phyloP scores from a whole-genome alignment of 1,284 basidiomycete species.

The Polyporus tsugae region DNA sequence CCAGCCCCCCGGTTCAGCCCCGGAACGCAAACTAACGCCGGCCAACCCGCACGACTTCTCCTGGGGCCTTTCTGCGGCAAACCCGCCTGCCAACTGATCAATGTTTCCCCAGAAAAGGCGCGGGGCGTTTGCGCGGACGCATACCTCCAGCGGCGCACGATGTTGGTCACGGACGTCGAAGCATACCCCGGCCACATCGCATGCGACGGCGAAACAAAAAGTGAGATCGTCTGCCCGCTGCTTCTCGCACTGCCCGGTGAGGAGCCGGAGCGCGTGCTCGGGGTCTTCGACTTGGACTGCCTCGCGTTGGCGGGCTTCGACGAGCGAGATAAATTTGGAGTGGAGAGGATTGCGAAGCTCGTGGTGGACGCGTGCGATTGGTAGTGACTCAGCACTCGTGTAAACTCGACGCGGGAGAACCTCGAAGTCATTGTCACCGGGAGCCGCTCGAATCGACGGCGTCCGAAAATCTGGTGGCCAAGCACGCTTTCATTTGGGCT shows the following conservation, averaged over 20 bases:
- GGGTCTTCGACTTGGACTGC: slow-evolving; percentile 89
- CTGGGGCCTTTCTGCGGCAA: slow-evolving; percentile 90
- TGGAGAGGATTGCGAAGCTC: slow-evolving; percentile 74
- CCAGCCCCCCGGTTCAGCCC: slow-evolving; percentile 52
- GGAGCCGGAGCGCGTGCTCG: slow-evolving; percentile 54
- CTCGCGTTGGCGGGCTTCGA: slow-evolving; percentile 76
- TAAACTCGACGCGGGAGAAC: slow-evolving; percentile 3
- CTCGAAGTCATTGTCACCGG: not conserved
- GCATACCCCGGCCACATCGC: slow-evolving; percentile 90
- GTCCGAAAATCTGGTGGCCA: not conserved
- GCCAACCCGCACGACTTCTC: slow-evolving; percentile 51
- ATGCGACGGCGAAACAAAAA: slow-evolving; percentile 87
- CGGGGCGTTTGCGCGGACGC: slow-evolving; percentile 87
- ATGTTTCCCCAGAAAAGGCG: slow-evolving; percentile 59
- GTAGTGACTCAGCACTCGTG: slow-evolving; percentile 41
- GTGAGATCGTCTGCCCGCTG: slow-evolving; percentile 87
- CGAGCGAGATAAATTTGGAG: slow-evolving; percentile 74
- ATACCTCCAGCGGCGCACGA: slow-evolving; percentile 60
- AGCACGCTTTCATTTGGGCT: not conserved
- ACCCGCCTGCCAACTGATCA: slow-evolving; percentile 88
- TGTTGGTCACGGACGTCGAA: slow-evolving; percentile 79
- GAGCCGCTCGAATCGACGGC: slow-evolving; percentile 12
- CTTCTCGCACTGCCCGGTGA: slow-evolving; percentile 47
- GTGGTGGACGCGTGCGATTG: slow-evolving; percentile 67
- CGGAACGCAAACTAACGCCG: slow-evolving; percentile 10